A percentile compares a stretch with the other conserved stretches of the same genome.
These are phyloP conservation scores for Psidium guajava DNA, from an alignment of 345 rosid genomes.

Conservation along the genomic window DNA sequence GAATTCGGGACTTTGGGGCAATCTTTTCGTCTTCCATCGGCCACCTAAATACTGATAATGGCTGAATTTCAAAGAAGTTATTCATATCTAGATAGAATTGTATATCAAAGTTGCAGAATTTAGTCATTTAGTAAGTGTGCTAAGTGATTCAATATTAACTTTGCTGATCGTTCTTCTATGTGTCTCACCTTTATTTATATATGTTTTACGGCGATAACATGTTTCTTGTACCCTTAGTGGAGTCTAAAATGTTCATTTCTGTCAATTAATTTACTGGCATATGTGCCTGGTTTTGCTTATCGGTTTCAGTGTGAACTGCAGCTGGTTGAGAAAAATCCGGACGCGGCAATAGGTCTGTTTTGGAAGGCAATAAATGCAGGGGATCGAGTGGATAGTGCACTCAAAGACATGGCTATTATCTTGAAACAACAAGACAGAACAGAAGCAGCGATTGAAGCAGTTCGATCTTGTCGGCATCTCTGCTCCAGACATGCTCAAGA, in stretches of 20 bases:
- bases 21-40: neutral
- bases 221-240: neutral
- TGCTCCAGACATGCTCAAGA: slow-evolving; percentile 90
- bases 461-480: slow-evolving; percentile 62
- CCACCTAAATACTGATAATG: neutral
- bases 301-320: neutral
- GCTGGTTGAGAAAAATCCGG: slow-evolving; percentile 66
- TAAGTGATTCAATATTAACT: neutral
- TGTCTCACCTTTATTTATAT: neutral
- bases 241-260: neutral
- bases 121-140: neutral
- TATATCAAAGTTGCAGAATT: neutral
- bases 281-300: neutral
- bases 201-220: neutral
- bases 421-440: slow-evolving; percentile 79
- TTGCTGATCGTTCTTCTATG: neutral
- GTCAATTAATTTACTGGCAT: neutral
- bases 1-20: neutral
- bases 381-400: slow-evolving; percentile 85
- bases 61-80: neutral
- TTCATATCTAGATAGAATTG: neutral
- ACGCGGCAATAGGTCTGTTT: slow-evolving; percentile 59
- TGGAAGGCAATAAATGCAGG: slow-evolving; percentile 79
- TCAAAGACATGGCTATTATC: slow-evolving; percentile 84
- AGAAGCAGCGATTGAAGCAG: slow-evolving; percentile 76